A percentile compares a stretch with the other conserved stretches of the same genome.
Conservation (phyloP, 495 filamentous ascomycete species). For the Aspergillus kassunensis region DNA sequence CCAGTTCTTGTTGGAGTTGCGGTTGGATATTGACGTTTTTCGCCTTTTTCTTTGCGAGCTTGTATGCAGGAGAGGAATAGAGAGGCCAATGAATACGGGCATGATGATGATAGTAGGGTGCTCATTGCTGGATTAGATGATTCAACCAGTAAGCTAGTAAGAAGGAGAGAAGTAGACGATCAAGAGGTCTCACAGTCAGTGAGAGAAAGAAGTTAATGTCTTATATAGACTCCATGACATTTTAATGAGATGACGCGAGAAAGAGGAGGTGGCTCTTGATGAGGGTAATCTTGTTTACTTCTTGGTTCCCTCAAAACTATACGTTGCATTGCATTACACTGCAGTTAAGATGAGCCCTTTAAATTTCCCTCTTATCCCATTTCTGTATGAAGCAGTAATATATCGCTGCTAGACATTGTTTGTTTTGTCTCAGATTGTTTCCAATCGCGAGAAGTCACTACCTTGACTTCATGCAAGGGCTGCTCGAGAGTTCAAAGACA, state of each 20-base stretch:
- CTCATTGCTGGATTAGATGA: no score
- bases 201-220: not conserved
- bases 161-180: not conserved
- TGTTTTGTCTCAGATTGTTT: no score
- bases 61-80: conserved; percentile 15
- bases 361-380: no score
- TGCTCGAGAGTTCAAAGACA: not conserved
- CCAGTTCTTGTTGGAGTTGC: no score
- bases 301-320: no score
- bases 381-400: no score
- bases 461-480: not conserved
- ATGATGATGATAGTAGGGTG: no score
- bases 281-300: no score
- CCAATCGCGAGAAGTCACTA: no score
- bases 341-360: not conserved
- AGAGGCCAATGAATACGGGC: not conserved
- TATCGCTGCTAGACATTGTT: not conserved
- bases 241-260: not conserved
- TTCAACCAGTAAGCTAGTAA: not conserved
- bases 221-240: conserved; percentile 1
- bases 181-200: no score
- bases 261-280: not conserved
- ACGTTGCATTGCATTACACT: not conserved
- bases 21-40: not conserved
- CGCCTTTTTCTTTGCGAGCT: not conserved